Evolutionary conservation across 768 basidiomycete species (phyloP).

Genomic region (Mycena amicta): DNA sequence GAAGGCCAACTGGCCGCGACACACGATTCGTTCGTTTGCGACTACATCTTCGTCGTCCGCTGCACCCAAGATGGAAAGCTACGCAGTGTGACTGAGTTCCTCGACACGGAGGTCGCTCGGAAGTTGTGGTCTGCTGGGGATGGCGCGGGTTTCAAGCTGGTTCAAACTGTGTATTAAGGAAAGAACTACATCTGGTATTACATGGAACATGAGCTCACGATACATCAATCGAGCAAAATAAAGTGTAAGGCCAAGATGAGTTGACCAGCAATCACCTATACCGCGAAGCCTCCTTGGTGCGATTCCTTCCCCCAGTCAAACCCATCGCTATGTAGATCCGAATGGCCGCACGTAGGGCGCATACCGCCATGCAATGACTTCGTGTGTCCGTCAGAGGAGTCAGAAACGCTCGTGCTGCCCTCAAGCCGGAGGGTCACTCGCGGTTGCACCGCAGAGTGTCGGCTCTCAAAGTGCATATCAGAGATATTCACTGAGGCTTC

Average conservation of each 20-base stretch:
- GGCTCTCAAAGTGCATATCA: not conserved
- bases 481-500: not conserved
- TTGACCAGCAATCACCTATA: no score
- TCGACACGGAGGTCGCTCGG: not conserved
- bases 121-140: not conserved
- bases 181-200: not conserved
- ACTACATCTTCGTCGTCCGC: not conserved
- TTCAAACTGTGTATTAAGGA: not conserved
- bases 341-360: no score
- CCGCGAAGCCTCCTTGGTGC: not conserved
- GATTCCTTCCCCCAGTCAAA: not conserved
- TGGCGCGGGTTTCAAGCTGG: not conserved
- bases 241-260: no score
- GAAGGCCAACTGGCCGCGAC: not conserved
- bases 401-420: not conserved
- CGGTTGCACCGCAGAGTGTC: not conserved
- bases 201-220: not conserved
- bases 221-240: no score
- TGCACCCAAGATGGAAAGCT: not conserved
- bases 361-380: no score
- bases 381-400: not conserved
- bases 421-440: not conserved
- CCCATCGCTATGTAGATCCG: no score
- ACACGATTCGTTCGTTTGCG: not conserved
- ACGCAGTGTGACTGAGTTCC: not conserved